Percentiles rank a stretch among this genome's conserved stretches.
phyloP scores from a whole-genome alignment of 257 asterid species.

The Fraxinus anomala region DNA sequence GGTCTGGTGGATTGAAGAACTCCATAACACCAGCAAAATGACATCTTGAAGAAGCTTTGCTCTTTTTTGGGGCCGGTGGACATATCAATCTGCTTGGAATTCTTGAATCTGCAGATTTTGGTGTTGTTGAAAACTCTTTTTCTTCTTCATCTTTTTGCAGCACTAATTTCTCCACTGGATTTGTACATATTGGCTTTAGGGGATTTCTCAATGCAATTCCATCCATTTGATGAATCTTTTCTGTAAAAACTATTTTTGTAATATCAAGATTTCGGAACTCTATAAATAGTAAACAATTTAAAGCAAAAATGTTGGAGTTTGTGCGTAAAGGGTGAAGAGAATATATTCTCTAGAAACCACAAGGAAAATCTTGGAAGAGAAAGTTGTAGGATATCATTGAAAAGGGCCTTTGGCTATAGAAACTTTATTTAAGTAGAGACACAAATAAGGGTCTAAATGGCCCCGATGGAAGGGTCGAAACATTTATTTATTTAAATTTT shows the following conservation, averaged over 20 bases:
- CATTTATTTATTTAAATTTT: not conserved
- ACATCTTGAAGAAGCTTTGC: conserved; percentile 40
- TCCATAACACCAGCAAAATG: conserved; percentile 28
- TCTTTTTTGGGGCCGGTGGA: conserved; percentile 53
- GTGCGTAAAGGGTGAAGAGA: conserved; percentile 25
- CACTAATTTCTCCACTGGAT: conserved; percentile 20
- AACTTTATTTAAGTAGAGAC: conserved; percentile 22
- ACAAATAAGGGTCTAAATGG: not conserved
- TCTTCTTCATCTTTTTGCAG: conserved; percentile 14
- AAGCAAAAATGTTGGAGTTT: conserved; percentile 1
- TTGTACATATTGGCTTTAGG: conserved; percentile 44
- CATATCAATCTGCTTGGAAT: conserved; percentile 30
- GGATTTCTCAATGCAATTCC: conserved; percentile 20
- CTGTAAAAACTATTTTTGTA: not conserved
- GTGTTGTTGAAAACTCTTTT: conserved; percentile 34
- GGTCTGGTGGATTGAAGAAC: conserved; percentile 43
- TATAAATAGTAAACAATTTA: conserved; percentile 21
- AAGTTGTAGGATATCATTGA: not conserved
- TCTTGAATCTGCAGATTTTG: conserved; percentile 44
- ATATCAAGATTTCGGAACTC: not conserved
- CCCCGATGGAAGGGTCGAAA: not conserved
- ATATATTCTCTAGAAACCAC: conserved; percentile 17
- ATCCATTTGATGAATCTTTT: not conserved
- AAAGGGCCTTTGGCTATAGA: conserved; percentile 16
- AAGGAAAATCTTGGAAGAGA: not conserved